Conservation (phyloP, 208 protist species). For the Leishmania tropica region DNA sequence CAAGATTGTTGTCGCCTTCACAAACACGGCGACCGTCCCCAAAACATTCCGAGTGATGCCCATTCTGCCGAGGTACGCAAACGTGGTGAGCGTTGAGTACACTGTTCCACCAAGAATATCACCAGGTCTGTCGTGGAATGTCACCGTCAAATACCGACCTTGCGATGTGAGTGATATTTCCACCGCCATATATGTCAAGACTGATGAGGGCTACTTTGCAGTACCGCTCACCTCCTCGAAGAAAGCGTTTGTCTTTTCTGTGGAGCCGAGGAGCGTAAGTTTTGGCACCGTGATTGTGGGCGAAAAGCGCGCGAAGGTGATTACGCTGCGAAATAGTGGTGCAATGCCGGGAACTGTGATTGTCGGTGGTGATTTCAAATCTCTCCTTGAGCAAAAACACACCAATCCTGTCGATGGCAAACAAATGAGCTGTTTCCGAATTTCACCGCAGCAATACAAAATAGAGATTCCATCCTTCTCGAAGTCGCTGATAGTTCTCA, state of each 20-base stretch:
- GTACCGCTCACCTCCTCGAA: constrained; percentile 58
- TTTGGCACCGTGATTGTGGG: constrained; percentile 84
- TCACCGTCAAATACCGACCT: constrained; percentile 71
- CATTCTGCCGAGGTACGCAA: constrained; percentile 59
- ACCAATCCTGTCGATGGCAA: constrained; percentile 39
- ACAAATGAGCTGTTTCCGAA: constrained; percentile 40
- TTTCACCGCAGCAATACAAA: constrained; percentile 54
- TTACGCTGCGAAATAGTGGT: constrained; percentile 77
- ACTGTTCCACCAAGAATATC: constrained; percentile 73
- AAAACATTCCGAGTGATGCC: constrained; percentile 80
- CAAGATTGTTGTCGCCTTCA: constrained; percentile 56
- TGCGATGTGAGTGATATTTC: constrained; percentile 64
- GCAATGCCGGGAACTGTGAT: constrained; percentile 57
- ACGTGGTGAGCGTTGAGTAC: constrained; percentile 68
- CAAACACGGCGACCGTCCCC: constrained; percentile 75
- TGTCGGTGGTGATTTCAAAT: constrained; percentile 65
- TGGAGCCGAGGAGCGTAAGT: constrained; percentile 47
- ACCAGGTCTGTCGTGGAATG: constrained; percentile 73
- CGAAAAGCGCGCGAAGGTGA: constrained; percentile 41
- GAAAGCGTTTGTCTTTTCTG: constrained; percentile 51
- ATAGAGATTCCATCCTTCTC: constrained; percentile 59
- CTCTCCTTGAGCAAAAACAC: constrained; percentile 55
- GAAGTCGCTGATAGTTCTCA: constrained; percentile 38
- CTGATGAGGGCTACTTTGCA: constrained; percentile 64
- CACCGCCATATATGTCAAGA: constrained; percentile 60